phyloP scores from a whole-genome alignment of 2,329 filamentous ascomycete genomes.

The Botryotinia calthae region DNA sequence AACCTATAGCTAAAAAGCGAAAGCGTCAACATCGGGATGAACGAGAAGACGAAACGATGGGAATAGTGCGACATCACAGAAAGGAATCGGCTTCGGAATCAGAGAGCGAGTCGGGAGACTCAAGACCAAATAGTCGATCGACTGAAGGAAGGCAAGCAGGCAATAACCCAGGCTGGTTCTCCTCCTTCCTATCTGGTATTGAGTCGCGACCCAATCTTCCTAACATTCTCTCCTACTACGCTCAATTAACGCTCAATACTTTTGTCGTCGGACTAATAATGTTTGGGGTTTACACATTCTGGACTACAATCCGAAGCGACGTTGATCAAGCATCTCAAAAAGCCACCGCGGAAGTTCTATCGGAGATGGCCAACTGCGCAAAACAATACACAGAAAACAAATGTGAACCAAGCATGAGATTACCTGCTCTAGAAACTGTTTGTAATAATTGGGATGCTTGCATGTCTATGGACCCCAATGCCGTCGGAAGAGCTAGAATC shows the following conservation, averaged over 20 bases:
- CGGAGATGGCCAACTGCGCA: conserved; percentile 77
- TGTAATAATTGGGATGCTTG: conserved; percentile 84
- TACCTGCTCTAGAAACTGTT: conserved; percentile 68
- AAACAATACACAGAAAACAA: conserved; percentile 72
- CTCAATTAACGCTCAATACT: conserved; percentile 55
- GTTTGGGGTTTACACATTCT: conserved; percentile 36
- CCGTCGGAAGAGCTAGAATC: conserved; percentile 75
- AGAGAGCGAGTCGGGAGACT: conserved; percentile 42
- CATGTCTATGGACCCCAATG: conserved; percentile 78
- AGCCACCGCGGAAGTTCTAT: conserved; percentile 63
- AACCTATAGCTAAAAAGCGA: conserved; percentile 47
- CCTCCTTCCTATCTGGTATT: conserved; percentile 58
- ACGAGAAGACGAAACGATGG: conserved; percentile 30
- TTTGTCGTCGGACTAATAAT: conserved; percentile 48
- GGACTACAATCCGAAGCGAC: conserved; percentile 36
- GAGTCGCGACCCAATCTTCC: conserved; percentile 64
- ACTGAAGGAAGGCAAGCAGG: conserved; percentile 37
- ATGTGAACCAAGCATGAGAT: conserved; percentile 63
- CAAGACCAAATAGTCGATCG: conserved; percentile 30
- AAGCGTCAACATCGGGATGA: conserved; percentile 45
- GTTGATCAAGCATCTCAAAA: conserved; percentile 53
- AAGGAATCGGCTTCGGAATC: conserved; percentile 40
- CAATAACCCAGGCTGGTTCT: conserved; percentile 40
- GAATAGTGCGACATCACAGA: conserved; percentile 38
- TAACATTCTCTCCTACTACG: conserved; percentile 63